Base-by-base conservation (phyloP, 169 alveolate species). In the Toxoplasma gondii region DNA sequence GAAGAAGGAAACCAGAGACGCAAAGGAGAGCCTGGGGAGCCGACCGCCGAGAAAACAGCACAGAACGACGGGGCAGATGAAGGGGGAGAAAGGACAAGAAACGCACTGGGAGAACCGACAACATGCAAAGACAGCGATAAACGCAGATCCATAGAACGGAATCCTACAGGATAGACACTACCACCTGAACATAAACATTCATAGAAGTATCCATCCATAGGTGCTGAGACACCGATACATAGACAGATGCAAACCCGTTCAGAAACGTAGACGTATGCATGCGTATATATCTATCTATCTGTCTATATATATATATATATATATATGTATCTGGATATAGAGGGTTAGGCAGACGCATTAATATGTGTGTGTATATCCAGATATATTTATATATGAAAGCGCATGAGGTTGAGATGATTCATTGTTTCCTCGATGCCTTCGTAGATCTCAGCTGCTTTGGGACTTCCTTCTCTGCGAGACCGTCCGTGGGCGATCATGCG, bases 401-500 rank as follows among this genome's bases (percentile, higher is more conserved):
- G 38, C 84, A 36, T 44, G n/a, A 31, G 58, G 4, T 4, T 31
- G 39, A 74, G 39, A 74, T 34, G n/a, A 5, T 82, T 82, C 67
- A 34, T 16, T 82, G 38, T 74, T 24, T 58, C 83, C 58, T 49
- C 29, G 53, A 9, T 39, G 24, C 34, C 67, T 36, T 34, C 36
- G 74, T 81, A 98, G 96, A 96, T 99, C 53, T 97, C 99, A 38
- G 98, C 98, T 84, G 98, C 97, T 43, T 97, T 99, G 88, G 98
- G 98, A 17, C 97, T 98, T 64, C 98, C 98, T 74, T 91, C 97
- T 43, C 96, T 98, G 93, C 97, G 98, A 91, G 98, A 98, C 88
- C 97, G 99, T 87, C 98, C 97, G 53, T 99, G 99, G 99, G 97
- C 98, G 91, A 98, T 99, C 69, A 96, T 97, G 91, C 98, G 98